Base-by-base conservation (phyloP, 129 eudicot genomes). In the Lactuca saligna region DNA sequence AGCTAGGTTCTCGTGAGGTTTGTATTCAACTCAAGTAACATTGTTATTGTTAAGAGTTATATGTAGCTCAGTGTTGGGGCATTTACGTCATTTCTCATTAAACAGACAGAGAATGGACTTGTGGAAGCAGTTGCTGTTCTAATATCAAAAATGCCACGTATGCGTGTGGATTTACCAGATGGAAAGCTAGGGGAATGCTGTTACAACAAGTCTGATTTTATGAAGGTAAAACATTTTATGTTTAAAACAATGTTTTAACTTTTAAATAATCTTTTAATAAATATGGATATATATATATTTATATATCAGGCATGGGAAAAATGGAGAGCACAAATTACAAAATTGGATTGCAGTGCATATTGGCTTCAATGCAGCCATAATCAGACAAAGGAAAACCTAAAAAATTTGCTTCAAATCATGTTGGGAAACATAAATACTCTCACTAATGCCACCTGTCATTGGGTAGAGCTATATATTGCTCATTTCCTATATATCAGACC, bases 81-180 rank as follows among this genome's bases (percentile, higher is more conserved):
- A 42, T 32, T 34, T 15, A 39, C 57, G 63, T 42, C 49, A 56
- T 66, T 57, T 5, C 10, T 29, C 31, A 51, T 44, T 66, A 63
- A 70, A 62, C 92, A 94, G 99, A 89, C 86, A 49, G 99, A 94
- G 80, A 94, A 87, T 62, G 99, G 99, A 70, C 88, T 94, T 57
- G 99, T 94, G 62, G 99, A 94, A 81, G 95, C 99, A 64, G 94
- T 89, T 69, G 97, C 90, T 17, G 87, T 94, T 83, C 87, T 94
- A 44, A 81, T 94, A 42, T 87, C 99, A 54, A 86, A 85, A 66
- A 90, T 90, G 97, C 99, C 99, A 9, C 97, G 94, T 32, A 54
- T 94, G 78, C 99, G 99, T 35, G 83, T 84, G 53, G 74, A 80
- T 64, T 42, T 87, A 65, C 62, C 81, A 16, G 72, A 60, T 72